phyloP scores from a whole-genome alignment of 2,329 filamentous ascomycete genomes.

The Neophaeococcomyces aloes region DNA sequence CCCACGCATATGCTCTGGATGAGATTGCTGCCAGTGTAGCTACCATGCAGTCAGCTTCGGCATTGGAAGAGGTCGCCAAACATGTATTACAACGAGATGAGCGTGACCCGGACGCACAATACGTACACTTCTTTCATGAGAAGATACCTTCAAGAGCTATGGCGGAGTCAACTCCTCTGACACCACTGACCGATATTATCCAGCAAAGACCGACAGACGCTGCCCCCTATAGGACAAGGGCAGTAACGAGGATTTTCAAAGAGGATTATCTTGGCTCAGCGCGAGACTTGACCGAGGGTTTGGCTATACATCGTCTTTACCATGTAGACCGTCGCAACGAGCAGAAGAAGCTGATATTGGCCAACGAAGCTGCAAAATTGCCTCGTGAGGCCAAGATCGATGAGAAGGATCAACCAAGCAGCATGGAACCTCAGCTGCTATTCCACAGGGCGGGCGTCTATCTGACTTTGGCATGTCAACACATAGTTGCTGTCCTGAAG shows the following conservation, averaged over 20 bases:
- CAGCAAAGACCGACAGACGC: constrained; percentile 51
- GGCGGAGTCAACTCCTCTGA: constrained; percentile 59
- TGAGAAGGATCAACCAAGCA: constrained; percentile 60
- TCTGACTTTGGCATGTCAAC: constrained; percentile 58
- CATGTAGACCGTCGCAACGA: constrained; percentile 42
- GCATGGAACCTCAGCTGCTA: constrained; percentile 61
- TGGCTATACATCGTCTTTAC: constrained; percentile 46
- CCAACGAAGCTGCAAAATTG: constrained; percentile 31
- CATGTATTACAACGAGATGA: constrained; percentile 61
- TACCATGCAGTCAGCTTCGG: constrained; percentile 70
- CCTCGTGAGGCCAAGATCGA: constrained; percentile 40
- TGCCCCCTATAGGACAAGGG: constrained; percentile 60
- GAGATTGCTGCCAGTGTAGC: constrained; percentile 75
- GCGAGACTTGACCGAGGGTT: constrained; percentile 58
- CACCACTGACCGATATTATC: constrained; percentile 58
- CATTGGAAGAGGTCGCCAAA: constrained; percentile 64
- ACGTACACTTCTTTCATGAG: constrained; percentile 88
- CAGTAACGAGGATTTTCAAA: constrained; percentile 64
- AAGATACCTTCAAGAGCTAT: constrained; percentile 70
- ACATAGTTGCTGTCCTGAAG: constrained; percentile 48
- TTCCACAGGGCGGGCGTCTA: constrained; percentile 68
- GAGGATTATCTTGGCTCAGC: constrained; percentile 60
- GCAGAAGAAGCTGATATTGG: constrained; percentile 42
- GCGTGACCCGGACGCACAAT: constrained; percentile 63
- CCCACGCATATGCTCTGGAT: constrained; percentile 66